These are phyloP conservation scores for Neofusicoccum sp. DNA, from an alignment of 2,329 filamentous ascomycete species.

Conservation along the genomic window DNA sequence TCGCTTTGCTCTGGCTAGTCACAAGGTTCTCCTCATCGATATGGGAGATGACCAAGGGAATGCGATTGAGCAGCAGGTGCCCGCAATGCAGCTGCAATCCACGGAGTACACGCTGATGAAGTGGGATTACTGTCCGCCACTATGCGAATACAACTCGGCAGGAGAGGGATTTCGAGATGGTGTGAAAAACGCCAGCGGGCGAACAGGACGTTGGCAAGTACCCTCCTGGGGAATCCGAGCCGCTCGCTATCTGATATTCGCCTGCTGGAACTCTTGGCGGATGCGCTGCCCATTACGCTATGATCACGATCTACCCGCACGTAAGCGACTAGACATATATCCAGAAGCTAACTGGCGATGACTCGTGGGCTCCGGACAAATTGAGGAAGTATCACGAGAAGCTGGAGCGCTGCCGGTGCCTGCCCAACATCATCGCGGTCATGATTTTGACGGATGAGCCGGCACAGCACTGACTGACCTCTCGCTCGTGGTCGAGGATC, in stretches of 20 bases:
- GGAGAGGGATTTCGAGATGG: constrained; percentile 59
- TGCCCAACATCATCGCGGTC: constrained; percentile 44
- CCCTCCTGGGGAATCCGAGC: constrained; percentile 53
- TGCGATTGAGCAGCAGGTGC: constrained; percentile 49
- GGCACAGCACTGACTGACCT: constrained; percentile 43
- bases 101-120: constrained; percentile 58
- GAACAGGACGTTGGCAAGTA: constrained; percentile 53
- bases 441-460: constrained; percentile 60
- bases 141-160: constrained; percentile 56
- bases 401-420: constrained; percentile 56
- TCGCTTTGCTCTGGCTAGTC: constrained; percentile 57
- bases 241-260: constrained; percentile 58
- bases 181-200: constrained; percentile 54
- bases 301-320: constrained; percentile 58
- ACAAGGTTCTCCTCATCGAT: constrained; percentile 59
- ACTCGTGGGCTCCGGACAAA: constrained; percentile 55
- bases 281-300: constrained; percentile 60
- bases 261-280: constrained; percentile 57
- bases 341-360: constrained; percentile 57
- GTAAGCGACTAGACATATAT: constrained; percentile 61
- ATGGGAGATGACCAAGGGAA: constrained; percentile 58
- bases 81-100: constrained; percentile 52
- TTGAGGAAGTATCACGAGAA: constrained; percentile 58
- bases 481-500: constrained; percentile 51
- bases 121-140: constrained; percentile 66